These are phyloP conservation scores for Flaveria ramosissima DNA, from an alignment of 129 eudicot species.

Conservation along the genomic window DNA sequence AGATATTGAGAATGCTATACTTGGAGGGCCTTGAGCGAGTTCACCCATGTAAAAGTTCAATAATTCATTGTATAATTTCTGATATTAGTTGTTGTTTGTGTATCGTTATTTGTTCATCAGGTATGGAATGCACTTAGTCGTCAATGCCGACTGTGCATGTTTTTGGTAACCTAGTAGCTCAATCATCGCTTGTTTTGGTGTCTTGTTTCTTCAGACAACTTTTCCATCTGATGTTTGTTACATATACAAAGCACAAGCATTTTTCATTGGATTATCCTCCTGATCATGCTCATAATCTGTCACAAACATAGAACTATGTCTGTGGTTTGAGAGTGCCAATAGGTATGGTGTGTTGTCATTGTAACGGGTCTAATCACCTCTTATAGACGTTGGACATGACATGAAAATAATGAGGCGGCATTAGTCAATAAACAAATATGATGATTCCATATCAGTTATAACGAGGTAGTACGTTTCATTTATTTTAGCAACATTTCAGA, in stretches of 20 bases:
- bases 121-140: neutral
- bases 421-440: too few species aligned
- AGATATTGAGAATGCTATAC: constrained; percentile 95
- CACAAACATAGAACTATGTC: too few species aligned
- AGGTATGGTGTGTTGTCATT: too few species aligned
- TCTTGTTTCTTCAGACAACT: too few species aligned
- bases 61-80: neutral
- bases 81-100: constrained; percentile 21
- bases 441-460: too few species aligned
- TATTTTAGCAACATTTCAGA: too few species aligned
- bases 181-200: neutral
- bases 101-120: neutral
- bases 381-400: too few species aligned
- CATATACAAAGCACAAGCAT: neutral
- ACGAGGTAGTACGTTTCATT: too few species aligned
- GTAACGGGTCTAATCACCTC: too few species aligned
- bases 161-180: neutral
- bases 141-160: neutral
- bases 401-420: too few species aligned
- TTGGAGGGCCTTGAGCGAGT: constrained; percentile 80
- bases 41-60: neutral
- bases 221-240: neutral
- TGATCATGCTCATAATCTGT: too few species aligned
- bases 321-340: too few species aligned
- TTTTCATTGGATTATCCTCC: neutral